These are phyloP conservation scores for Eremochloa ophiuroides DNA, from an alignment of 176 grass and related monocot species.

Conservation along the genomic window DNA sequence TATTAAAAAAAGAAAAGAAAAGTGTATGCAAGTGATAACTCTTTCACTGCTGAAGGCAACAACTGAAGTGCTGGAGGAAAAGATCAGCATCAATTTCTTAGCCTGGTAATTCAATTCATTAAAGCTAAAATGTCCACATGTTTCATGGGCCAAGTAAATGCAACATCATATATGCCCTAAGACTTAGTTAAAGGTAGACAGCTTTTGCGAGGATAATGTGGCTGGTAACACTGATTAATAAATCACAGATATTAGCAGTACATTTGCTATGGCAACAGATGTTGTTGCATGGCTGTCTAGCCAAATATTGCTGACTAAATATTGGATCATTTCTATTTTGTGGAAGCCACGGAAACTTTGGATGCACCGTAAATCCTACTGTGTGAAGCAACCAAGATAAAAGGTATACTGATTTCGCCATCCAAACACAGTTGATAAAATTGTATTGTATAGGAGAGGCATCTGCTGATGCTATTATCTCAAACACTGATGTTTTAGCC, in stretches of 20 bases:
- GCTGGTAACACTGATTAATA: not conserved
- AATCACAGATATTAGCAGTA: not conserved
- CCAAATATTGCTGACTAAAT: not conserved
- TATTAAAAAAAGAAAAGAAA: not conserved
- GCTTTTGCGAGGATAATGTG: not conserved
- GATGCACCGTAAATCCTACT: not conserved
- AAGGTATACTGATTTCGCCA: not conserved
- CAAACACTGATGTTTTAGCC: not conserved
- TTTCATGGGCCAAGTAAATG: conserved; percentile 6
- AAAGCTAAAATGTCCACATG: not conserved
- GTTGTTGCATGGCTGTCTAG: not conserved
- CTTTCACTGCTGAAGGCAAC: not conserved
- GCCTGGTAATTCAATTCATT: not conserved
- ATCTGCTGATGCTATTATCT: not conserved
- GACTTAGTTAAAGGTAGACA: not conserved
- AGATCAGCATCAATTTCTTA: not conserved
- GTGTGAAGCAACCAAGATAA: not conserved
- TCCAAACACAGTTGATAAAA: not conserved
- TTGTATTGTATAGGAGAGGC: not conserved
- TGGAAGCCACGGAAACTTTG: not conserved
- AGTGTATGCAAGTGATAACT: not conserved
- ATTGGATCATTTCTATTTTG: not conserved
- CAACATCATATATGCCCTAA: not conserved
- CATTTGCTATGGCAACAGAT: not conserved
- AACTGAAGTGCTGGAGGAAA: not conserved